Percentiles rank a stretch among this genome's conserved stretches.
These are phyloP conservation scores for Fusarium albidum DNA, from an alignment of 2,329 filamentous ascomycete genomes.

Conservation along the genomic window DNA sequence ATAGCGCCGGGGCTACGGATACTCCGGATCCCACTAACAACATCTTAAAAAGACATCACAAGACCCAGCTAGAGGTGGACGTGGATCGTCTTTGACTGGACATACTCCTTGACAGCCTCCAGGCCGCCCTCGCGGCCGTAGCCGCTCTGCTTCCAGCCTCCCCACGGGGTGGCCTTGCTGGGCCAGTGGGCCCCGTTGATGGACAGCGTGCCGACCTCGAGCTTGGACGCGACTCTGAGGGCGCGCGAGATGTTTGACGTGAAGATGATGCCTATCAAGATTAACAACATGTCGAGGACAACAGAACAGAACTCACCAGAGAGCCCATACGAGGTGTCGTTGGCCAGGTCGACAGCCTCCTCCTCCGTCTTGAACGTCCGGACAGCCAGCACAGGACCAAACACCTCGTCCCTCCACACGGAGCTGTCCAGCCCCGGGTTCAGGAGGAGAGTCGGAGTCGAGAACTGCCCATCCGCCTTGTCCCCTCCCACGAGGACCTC, in stretches of 20 bases:
- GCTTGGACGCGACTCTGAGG: constrained; percentile 56
- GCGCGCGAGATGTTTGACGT: constrained; percentile 58
- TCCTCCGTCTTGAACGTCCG: constrained; percentile 6
- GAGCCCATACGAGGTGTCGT: constrained; percentile 1
- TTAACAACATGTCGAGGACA: too few relatives aligned
- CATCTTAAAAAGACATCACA: too few relatives aligned
- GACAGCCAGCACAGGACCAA: background rate
- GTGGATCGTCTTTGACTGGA: constrained; percentile 19
- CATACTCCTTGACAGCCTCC: constrained; percentile 12
- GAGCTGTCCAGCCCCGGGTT: too few relatives aligned
- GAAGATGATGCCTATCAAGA: constrained; percentile 50
- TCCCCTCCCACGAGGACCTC: background rate
- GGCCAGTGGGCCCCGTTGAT: constrained; percentile 51
- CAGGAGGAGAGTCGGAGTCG: too few relatives aligned
- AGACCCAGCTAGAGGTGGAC: too few relatives aligned
- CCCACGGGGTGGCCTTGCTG: constrained; percentile 12
- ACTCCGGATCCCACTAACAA: too few relatives aligned
- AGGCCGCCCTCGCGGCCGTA: constrained; percentile 15
- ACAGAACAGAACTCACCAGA: too few relatives aligned
- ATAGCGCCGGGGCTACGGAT: too few relatives aligned
- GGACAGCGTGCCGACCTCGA: constrained; percentile 65
- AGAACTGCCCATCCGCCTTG: too few relatives aligned
- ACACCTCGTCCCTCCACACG: background rate
- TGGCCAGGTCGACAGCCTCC: constrained; percentile 4
- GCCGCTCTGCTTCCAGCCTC: constrained; percentile 22